These are phyloP conservation scores for Lantana camara DNA, from an alignment of 257 asterid genomes.

Conservation along the genomic window DNA sequence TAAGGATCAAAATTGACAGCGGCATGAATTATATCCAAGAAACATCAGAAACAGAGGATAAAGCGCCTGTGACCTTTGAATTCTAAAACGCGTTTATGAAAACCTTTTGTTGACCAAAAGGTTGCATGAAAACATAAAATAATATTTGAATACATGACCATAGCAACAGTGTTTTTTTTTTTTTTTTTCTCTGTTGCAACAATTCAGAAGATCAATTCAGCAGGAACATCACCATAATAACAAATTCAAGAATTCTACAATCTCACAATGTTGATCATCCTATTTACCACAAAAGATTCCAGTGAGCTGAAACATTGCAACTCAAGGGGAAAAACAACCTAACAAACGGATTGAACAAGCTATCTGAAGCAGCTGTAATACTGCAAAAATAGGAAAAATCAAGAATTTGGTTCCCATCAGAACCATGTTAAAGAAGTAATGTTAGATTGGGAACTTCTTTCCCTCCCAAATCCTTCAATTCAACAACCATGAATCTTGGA, in stretches of 20 bases:
- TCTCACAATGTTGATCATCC: no score
- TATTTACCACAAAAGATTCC: no score
- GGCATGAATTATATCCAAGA: slow-evolving; percentile 8
- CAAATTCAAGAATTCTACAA: no score
- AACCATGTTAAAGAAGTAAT: no score
- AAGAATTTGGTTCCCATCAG: no score
- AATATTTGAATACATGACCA: not conserved
- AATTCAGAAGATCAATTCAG: not conserved
- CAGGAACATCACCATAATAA: not conserved
- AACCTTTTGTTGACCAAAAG: not conserved
- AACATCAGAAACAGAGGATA: not conserved
- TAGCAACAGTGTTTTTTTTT: not conserved
- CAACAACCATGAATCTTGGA: slow-evolving; percentile 61
- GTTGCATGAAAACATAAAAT: not conserved
- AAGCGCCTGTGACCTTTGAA: not conserved
- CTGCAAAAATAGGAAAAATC: no score
- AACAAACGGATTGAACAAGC: no score
- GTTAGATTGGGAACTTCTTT: no score
- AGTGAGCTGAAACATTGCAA: no score
- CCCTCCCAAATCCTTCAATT: slow-evolving; percentile 31
- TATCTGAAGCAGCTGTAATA: no score
- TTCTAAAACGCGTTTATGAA: not conserved
- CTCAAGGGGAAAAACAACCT: no score
- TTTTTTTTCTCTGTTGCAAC: no score
- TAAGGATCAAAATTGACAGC: slow-evolving; percentile 18